Base-by-base conservation (phyloP, 768 basidiomycete genomes). In the Lentinus tigrinus region DNA sequence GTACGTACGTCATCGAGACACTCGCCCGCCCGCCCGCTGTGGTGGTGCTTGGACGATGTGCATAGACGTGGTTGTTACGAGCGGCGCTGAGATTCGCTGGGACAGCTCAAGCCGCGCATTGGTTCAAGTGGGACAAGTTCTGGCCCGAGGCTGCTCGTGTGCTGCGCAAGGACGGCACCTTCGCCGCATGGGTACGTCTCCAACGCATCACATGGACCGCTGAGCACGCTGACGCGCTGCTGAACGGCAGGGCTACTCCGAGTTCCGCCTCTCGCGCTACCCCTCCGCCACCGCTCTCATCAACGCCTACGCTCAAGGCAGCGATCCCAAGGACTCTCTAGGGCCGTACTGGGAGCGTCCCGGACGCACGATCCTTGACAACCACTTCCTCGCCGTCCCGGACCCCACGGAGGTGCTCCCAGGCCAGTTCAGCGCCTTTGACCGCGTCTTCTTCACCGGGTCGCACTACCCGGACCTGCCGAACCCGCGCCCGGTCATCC, bases 51-150 rank as follows among this genome's bases (percentile, higher is more conserved):
- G n/a, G n/a, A n/a, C n/a, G n/a, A n/a, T 21, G 42, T 39, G 38
- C 38, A 3, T 39, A 39, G n/a, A n/a, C n/a, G n/a, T n/a, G n/a
- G n/a, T n/a, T n/a, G n/a, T n/a, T n/a, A n/a, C n/a, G n/a, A n/a
- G n/a, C n/a, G n/a, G n/a, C n/a, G n/a, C n/a, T n/a, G n/a, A n/a
- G n/a, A n/a, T n/a, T n/a, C n/a, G n/a, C n/a, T n/a, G n/a, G n/a
- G n/a, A n/a, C n/a, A 90, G 91, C 88, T 1, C 91, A 91, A 72
- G 84, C 91, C 0, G 83, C 83, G 3, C 91, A 93, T 67, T 92
- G 91, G 90, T 93, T 93, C 65, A 79, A 92, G 64, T 89, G 85
- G 81, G 69, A 72, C 6, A 82, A 80, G 63, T 76, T 88, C 7
- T 93, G 90, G 89, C 81, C 79, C 3, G 87, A 92, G 70, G 74